These are phyloP conservation scores for Ustilago lituana DNA, from an alignment of 1,284 basidiomycete species.

Conservation along the genomic window DNA sequence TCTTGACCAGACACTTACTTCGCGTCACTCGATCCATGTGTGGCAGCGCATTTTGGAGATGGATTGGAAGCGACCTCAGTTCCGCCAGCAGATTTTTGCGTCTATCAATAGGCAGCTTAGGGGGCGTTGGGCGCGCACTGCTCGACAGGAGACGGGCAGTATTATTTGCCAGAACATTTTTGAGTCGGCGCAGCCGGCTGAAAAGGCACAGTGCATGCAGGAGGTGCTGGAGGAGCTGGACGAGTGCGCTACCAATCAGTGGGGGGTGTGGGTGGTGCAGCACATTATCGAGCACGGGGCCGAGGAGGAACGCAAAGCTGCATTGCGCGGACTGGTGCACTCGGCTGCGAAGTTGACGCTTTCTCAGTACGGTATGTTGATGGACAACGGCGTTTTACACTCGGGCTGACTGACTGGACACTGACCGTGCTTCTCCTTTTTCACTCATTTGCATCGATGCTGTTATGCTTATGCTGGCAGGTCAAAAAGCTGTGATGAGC, in stretches of 20 bases:
- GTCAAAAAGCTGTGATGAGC: slow-evolving; percentile 64
- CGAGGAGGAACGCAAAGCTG: slow-evolving; percentile 35
- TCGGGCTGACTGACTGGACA: not conserved
- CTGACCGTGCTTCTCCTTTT: not conserved
- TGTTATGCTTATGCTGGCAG: slow-evolving; percentile 13
- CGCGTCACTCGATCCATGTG: slow-evolving; percentile 58
- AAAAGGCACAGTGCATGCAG: slow-evolving; percentile 53
- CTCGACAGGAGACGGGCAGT: slow-evolving; percentile 59
- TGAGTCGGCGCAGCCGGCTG: slow-evolving; percentile 51
- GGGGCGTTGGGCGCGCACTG: slow-evolving; percentile 53
- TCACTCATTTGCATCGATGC: too few relatives aligned
- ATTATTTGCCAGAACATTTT: slow-evolving; percentile 62
- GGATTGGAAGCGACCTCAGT: slow-evolving; percentile 41
- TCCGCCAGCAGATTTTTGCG: slow-evolving; percentile 48
- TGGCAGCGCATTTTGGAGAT: slow-evolving; percentile 58
- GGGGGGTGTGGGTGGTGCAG: slow-evolving; percentile 66
- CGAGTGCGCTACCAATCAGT: slow-evolving; percentile 60
- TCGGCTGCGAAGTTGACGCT: slow-evolving; percentile 54
- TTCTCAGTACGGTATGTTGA: slow-evolving; percentile 60
- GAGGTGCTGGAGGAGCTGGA: slow-evolving; percentile 57
- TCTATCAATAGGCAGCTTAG: slow-evolving; percentile 53
- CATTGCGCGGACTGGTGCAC: slow-evolving; percentile 43
- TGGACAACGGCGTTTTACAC: not conserved
- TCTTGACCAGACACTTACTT: slow-evolving; percentile 55
- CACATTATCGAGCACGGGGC: slow-evolving; percentile 63